These are phyloP conservation scores for Melanopsichium pennsylvanicum DNA, from an alignment of 1,284 basidiomycete genomes.

Conservation along the genomic window DNA sequence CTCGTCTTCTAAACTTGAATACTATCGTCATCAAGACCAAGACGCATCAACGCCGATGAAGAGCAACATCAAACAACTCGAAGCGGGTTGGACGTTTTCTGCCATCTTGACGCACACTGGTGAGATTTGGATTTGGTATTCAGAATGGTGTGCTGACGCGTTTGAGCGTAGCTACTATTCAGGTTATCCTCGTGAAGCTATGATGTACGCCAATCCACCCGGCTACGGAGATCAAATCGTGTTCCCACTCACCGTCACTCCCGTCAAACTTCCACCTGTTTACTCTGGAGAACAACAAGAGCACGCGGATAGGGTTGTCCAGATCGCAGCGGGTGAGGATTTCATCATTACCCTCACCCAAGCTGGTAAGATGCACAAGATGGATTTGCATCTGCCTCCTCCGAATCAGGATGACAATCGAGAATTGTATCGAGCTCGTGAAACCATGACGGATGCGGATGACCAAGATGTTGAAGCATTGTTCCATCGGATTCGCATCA, in stretches of 20 bases:
- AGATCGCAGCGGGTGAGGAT: slow-evolving; percentile 49
- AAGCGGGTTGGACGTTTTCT: slow-evolving; percentile 52
- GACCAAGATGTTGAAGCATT: background rate
- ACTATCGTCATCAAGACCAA: too few species aligned
- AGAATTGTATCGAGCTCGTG: background rate
- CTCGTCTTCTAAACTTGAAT: too few species aligned
- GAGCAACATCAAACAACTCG: slow-evolving; percentile 36
- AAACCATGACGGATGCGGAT: background rate
- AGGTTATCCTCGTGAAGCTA: background rate
- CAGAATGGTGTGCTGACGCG: slow-evolving; percentile 7
- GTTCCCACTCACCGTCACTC: slow-evolving; percentile 11
- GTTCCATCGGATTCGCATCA: background rate
- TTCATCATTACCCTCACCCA: slow-evolving; percentile 49
- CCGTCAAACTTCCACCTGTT: slow-evolving; percentile 9
- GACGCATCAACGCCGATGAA: background rate
- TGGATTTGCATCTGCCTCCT: slow-evolving; percentile 18
- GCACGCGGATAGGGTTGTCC: slow-evolving; percentile 3
- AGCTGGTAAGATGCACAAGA: slow-evolving; percentile 25
- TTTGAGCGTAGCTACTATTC: slow-evolving; percentile 8
- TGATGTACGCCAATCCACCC: slow-evolving; percentile 7
- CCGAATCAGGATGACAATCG: background rate
- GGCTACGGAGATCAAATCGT: slow-evolving; percentile 1
- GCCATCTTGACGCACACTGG: slow-evolving; percentile 19
- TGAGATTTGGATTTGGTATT: slow-evolving; percentile 20
- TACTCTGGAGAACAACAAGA: background rate